phyloP scores from a whole-genome alignment of 768 basidiomycete species.

The Mycena vitilis region DNA sequence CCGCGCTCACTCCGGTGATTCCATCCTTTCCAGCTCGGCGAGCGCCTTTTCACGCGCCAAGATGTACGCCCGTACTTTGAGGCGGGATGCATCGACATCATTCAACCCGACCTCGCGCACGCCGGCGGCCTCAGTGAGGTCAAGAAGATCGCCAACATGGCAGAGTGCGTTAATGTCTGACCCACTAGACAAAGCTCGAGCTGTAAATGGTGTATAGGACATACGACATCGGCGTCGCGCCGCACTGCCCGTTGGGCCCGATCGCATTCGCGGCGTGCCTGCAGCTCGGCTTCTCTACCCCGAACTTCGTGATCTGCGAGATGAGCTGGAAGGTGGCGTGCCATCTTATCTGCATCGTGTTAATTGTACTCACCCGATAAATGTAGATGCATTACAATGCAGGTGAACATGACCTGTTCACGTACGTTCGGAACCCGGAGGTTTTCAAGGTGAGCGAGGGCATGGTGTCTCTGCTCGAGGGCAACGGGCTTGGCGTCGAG shows the following conservation, averaged over 20 bases:
- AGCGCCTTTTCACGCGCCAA: constrained; percentile 69
- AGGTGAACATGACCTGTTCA: constrained; percentile 66
- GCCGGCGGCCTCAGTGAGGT: constrained; percentile 36
- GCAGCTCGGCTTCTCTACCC: constrained; percentile 67
- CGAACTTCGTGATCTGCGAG: constrained; percentile 57
- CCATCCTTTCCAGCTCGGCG: constrained; percentile 53
- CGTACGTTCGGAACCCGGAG: constrained; percentile 63
- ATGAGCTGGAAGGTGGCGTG: constrained; percentile 67
- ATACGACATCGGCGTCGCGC: constrained; percentile 79
- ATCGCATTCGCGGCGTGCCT: constrained; percentile 79
- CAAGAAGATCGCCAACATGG: constrained; percentile 56
- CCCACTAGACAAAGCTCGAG: too few relatives aligned
- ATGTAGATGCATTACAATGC: constrained; percentile 78
- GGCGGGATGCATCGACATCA: constrained; percentile 71
- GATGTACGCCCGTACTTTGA: constrained; percentile 78
- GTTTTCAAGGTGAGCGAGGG: constrained; percentile 68
- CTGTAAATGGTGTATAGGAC: constrained; percentile 47
- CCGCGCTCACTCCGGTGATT: not conserved
- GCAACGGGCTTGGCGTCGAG: constrained; percentile 69
- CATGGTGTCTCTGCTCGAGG: constrained; percentile 60
- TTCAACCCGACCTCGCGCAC: constrained; percentile 70
- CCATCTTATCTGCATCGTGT: not conserved
- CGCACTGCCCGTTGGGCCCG: constrained; percentile 79
- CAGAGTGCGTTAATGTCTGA: constrained; percentile 43
- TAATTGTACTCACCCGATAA: constrained; percentile 43